Evolutionary conservation across 306 rosid genomes (phyloP).

Genomic region (Pyrus communis): DNA sequence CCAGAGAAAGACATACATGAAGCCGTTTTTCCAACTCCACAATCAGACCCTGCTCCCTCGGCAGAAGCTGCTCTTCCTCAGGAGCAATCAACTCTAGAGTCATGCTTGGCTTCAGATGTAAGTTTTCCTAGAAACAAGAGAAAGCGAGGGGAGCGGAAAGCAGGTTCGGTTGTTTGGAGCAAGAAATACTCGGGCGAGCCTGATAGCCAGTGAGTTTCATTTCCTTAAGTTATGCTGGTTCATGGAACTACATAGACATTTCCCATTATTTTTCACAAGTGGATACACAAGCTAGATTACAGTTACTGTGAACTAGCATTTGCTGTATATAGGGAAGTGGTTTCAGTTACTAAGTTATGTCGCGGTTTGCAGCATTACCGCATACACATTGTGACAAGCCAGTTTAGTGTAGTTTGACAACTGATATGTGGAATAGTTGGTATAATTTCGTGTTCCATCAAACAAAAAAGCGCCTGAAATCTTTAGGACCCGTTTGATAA

Average conservation of each 20-base stretch:
- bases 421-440: not conserved
- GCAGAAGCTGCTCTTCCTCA: conserved; percentile 25
- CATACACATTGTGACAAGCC: not conserved
- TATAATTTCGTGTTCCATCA: not conserved
- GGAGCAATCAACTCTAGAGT: conserved; percentile 46
- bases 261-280: not conserved
- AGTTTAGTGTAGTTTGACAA: not conserved
- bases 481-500: not conserved
- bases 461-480: not conserved
- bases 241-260: not conserved
- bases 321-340: not conserved
- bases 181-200: conserved; percentile 64
- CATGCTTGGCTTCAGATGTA: conserved; percentile 45
- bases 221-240: conserved; percentile 1
- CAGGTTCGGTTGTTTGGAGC: conserved; percentile 75
- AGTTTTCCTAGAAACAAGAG: conserved; percentile 54
- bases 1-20: conserved; percentile 32
- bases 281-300: not conserved
- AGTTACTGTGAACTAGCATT: not conserved
- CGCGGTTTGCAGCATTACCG: not conserved
- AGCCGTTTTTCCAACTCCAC: conserved; percentile 25
- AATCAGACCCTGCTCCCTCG: conserved; percentile 24
- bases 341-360: not conserved
- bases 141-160: conserved; percentile 84
- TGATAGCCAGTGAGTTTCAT: conserved; percentile 47